phyloP scores from a whole-genome alignment of 2,329 filamentous ascomycete species.

The Microcyclospora tardicrescens region DNA sequence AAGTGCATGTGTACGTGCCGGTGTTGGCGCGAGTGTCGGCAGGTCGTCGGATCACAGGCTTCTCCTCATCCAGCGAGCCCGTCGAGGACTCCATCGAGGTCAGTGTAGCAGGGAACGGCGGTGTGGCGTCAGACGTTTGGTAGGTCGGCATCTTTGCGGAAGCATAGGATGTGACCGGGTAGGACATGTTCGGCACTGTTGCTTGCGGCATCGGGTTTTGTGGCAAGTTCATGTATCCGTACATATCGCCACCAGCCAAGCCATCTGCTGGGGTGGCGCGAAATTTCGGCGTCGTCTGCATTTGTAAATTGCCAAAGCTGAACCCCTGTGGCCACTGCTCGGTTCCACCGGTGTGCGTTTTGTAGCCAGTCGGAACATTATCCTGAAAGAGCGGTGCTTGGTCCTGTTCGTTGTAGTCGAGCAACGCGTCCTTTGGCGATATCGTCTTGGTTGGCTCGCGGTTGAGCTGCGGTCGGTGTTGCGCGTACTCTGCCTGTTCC shows the following conservation, averaged over 20 bases:
- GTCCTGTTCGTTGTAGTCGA: constrained; percentile 70
- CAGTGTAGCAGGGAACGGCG: constrained; percentile 46
- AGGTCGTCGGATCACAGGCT: constrained; percentile 36
- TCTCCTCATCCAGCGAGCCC: constrained; percentile 21
- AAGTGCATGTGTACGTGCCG: constrained; percentile 92
- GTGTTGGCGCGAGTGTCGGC: constrained; percentile 56
- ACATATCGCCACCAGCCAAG: constrained; percentile 15
- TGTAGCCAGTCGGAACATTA: constrained; percentile 22
- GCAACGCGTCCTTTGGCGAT: constrained; percentile 79
- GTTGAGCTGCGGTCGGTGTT: constrained; percentile 18
- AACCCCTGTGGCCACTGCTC: constrained; percentile 31
- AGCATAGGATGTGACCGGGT: constrained; percentile 13
- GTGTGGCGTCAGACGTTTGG: constrained; percentile 28
- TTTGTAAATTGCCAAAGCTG: constrained; percentile 32
- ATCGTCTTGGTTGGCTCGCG: constrained; percentile 58
- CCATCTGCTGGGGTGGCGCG: constrained; percentile 28
- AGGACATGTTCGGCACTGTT: constrained; percentile 18
- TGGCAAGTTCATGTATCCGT: constrained; percentile 25
- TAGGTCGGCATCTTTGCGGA: constrained; percentile 12
- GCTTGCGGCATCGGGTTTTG: constrained; percentile 8
- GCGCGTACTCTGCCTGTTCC: constrained; percentile 33
- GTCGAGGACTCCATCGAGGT: constrained; percentile 50
- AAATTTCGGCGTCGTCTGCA: constrained; percentile 31
- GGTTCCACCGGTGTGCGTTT: constrained; percentile 19
- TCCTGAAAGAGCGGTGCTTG: constrained; percentile 65